Conservation (phyloP, 768 basidiomycete genomes). For the Mycena alexandri region DNA sequence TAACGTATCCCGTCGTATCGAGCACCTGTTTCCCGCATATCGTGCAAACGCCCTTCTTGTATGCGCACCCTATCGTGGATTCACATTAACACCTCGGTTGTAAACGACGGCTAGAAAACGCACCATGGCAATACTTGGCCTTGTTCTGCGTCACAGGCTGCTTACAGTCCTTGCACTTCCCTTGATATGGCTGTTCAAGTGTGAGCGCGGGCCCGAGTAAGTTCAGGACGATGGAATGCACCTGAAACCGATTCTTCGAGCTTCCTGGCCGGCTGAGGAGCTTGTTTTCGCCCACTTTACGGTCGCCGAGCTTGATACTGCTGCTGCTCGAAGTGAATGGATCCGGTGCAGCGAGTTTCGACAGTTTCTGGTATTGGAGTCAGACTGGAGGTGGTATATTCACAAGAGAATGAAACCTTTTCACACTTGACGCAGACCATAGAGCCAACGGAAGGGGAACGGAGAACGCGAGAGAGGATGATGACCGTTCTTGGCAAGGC, state of each 20-base stretch:
- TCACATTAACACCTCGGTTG: slow-evolving; percentile 23
- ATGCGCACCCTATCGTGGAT: slow-evolving; percentile 76
- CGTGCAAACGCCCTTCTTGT: slow-evolving; percentile 87
- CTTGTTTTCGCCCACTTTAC: slow-evolving; percentile 90
- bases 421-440: slow-evolving; percentile 95
- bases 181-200: slow-evolving; percentile 78
- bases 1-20: slow-evolving; percentile 85
- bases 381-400: slow-evolving; percentile 34
- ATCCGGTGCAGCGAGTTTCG: slow-evolving; percentile 90
- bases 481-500: not conserved
- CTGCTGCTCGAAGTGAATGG: slow-evolving; percentile 82
- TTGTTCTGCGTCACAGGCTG: slow-evolving; percentile 86
- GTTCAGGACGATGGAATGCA: slow-evolving; percentile 46
- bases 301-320: slow-evolving; percentile 83
- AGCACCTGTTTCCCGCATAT: slow-evolving; percentile 91
- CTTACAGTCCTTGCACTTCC: slow-evolving; percentile 91
- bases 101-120: slow-evolving; percentile 39
- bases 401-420: slow-evolving; percentile 55
- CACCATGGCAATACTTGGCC: slow-evolving; percentile 92
- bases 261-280: slow-evolving; percentile 76
- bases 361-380: slow-evolving; percentile 78
- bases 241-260: slow-evolving; percentile 84
- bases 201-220: slow-evolving; percentile 36
- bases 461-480: not conserved
- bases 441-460: slow-evolving; percentile 25